These are phyloP conservation scores for Croton setiger DNA, from an alignment of 441 rosid species.

Conservation along the genomic window DNA sequence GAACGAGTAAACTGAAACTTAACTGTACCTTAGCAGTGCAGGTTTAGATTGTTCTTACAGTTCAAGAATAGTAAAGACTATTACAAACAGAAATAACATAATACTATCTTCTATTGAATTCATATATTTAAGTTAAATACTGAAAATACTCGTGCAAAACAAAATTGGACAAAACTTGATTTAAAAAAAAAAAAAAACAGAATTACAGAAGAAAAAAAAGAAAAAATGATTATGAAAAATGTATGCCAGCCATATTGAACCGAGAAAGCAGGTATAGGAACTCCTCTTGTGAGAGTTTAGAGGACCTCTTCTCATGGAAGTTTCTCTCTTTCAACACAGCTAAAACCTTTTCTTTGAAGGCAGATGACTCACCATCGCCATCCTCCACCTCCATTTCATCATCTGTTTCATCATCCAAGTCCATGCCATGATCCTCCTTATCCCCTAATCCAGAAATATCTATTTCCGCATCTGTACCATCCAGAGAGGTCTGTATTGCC, in stretches of 20 bases:
- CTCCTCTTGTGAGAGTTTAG: constrained; percentile 74
- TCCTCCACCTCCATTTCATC: constrained; percentile 65
- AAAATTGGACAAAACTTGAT: constrained; percentile 22
- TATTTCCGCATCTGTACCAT: constrained; percentile 22
- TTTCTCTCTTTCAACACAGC: constrained; percentile 61
- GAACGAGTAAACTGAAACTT: too few relatives aligned
- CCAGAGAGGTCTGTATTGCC: constrained; percentile 39
- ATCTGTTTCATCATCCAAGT: constrained; percentile 45
- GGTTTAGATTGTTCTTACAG: too few relatives aligned
- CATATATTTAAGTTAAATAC: background rate
- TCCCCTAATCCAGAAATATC: constrained; percentile 34
- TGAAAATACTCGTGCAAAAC: background rate
- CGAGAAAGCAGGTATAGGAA: constrained; percentile 72
- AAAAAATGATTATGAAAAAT: constrained; percentile 40
- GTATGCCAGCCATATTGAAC: constrained; percentile 81
- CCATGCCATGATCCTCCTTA: constrained; percentile 47
- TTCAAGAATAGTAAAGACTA: background rate
- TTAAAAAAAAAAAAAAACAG: background rate
- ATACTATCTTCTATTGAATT: background rate
- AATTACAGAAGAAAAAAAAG: background rate
- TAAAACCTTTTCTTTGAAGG: constrained; percentile 60
- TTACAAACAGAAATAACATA: background rate
- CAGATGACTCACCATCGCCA: constrained; percentile 42
- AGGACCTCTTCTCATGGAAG: constrained; percentile 72
- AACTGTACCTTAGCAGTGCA: too few relatives aligned